phyloP scores from a whole-genome alignment of 2,329 filamentous ascomycete genomes.

The Xylaria sp. region DNA sequence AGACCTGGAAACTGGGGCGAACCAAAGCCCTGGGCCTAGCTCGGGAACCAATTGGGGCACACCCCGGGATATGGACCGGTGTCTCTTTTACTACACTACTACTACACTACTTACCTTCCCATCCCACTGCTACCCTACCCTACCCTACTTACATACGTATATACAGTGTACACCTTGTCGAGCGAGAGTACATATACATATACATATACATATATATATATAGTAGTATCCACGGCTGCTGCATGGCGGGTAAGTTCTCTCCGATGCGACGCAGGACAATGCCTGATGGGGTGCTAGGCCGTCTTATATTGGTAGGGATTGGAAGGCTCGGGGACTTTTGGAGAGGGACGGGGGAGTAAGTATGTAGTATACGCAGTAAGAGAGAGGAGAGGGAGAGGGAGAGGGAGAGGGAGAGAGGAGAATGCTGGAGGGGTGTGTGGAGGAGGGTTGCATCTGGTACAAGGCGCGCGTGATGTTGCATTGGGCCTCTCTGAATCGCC shows the following conservation, averaged over 20 bases:
- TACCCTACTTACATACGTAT: not conserved
- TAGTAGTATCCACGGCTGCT: slow-evolving; percentile 21
- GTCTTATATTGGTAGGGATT: slow-evolving; percentile 25
- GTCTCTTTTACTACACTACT: no score
- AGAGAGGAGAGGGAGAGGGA: no score
- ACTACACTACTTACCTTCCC: no score
- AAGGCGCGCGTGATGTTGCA: slow-evolving; percentile 24
- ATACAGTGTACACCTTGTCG: no score
- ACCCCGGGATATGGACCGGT: slow-evolving; percentile 10
- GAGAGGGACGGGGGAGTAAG: no score
- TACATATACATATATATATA: not conserved
- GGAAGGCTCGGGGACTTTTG: slow-evolving; percentile 30
- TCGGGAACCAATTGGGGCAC: slow-evolving; percentile 26
- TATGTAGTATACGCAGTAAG: no score
- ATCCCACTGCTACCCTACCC: slow-evolving; percentile 30
- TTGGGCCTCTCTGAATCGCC: slow-evolving; percentile 21
- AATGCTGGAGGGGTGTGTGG: not conserved
- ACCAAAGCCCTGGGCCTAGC: slow-evolving; percentile 31
- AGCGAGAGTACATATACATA: no score
- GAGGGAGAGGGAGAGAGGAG: no score
- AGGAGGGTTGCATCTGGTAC: slow-evolving; percentile 31
- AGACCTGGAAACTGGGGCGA: slow-evolving; percentile 32
- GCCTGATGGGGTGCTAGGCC: slow-evolving; percentile 7
- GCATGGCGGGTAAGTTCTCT: slow-evolving; percentile 23
- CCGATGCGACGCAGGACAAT: slow-evolving; percentile 26